phyloP scores from a whole-genome alignment of 305 asterid genomes.

The Caryopteris hybrid region DNA sequence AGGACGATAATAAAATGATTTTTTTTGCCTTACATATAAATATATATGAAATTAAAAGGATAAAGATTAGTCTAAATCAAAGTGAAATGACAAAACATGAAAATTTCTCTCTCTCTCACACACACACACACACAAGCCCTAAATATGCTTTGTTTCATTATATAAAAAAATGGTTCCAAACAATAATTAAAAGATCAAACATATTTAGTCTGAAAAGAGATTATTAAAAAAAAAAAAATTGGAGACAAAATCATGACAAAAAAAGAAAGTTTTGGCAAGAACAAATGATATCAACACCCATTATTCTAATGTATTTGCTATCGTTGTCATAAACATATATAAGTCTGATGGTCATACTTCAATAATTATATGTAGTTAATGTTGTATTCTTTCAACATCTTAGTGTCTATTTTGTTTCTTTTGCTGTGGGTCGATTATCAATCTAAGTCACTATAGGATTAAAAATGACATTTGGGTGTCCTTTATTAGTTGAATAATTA shows the following conservation, averaged over 20 bases:
- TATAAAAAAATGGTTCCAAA: no score
- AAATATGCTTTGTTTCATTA: no score
- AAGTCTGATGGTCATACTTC: constrained; percentile 11
- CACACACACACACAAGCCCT: no score
- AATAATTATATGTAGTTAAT: constrained; percentile 16
- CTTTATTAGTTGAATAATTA: constrained; percentile 19
- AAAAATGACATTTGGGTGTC: constrained; percentile 17
- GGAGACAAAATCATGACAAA: constrained; percentile 24
- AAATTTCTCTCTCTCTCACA: no score
- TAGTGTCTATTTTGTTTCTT: constrained; percentile 26
- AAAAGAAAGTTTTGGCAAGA: background rate
- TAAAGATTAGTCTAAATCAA: no score
- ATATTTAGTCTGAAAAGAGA: background rate
- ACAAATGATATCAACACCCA: constrained; percentile 27
- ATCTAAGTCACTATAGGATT: constrained; percentile 6
- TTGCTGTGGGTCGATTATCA: constrained; percentile 19
- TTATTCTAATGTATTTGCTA: constrained; percentile 12
- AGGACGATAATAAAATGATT: no score
- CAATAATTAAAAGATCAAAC: no score
- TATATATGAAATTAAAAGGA: no score
- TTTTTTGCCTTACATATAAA: no score
- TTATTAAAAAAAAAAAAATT: background rate
- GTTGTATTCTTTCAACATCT: constrained; percentile 20
- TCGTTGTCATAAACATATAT: constrained; percentile 23
- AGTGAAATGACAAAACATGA: no score